These are phyloP conservation scores for Aureobasidium namibiae DNA, from an alignment of 2,329 filamentous ascomycete genomes.

Conservation along the genomic window DNA sequence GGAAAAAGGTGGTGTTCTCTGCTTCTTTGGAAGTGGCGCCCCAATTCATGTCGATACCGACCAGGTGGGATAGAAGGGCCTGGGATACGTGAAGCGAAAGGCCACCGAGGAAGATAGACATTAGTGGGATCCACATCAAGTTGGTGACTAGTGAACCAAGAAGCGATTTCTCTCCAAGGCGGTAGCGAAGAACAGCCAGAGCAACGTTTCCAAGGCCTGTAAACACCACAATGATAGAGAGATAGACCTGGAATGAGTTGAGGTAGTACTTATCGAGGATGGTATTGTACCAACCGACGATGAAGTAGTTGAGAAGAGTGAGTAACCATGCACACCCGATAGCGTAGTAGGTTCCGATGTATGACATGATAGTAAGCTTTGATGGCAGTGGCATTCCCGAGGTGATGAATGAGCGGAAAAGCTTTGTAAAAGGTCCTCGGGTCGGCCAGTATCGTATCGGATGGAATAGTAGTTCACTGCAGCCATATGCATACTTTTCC, in stretches of 20 bases:
- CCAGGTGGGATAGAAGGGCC: constrained; percentile 73
- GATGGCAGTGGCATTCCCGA: constrained; percentile 56
- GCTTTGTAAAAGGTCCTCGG: constrained; percentile 36
- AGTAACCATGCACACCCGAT: constrained; percentile 60
- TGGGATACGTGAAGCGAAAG: constrained; percentile 73
- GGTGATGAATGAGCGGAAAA: constrained; percentile 54
- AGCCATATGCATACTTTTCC: constrained; percentile 68
- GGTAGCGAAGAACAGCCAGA: constrained; percentile 56
- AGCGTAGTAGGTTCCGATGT: constrained; percentile 62
- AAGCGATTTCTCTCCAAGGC: constrained; percentile 47
- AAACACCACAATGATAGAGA: constrained; percentile 58
- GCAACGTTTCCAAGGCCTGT: constrained; percentile 52
- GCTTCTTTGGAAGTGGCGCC: constrained; percentile 77
- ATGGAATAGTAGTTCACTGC: constrained; percentile 63
- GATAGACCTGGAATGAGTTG: constrained; percentile 57
- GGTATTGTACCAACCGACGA: constrained; percentile 63
- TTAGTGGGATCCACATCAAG: constrained; percentile 51
- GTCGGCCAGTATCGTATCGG: constrained; percentile 52
- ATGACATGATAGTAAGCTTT: constrained; percentile 64
- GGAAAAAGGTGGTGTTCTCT: constrained; percentile 75
- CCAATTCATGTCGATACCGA: constrained; percentile 80
- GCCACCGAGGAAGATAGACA: constrained; percentile 70
- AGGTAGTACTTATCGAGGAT: constrained; percentile 59
- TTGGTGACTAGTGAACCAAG: constrained; percentile 46
- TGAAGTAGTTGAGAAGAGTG: constrained; percentile 61